Base-by-base conservation (phyloP, 192 early-diverging fungal genomes). In the Coemansia pectinata region DNA sequence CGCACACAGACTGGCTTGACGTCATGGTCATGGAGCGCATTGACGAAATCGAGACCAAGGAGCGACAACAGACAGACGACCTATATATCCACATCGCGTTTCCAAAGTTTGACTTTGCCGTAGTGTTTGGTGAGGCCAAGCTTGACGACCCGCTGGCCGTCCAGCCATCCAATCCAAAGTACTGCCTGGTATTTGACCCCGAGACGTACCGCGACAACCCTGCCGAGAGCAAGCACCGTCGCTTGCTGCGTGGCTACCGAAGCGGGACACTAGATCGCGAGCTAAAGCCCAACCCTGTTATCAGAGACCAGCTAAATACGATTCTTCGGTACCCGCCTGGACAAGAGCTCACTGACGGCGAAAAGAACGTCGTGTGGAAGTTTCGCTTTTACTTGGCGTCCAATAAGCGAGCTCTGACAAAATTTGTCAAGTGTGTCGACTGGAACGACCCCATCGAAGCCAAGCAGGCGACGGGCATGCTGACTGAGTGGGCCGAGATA, bases 291-390 rank as follows among this genome's bases (percentile, higher is more conserved):
- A 96, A 98, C 66, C 92, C 98, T 3, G 93, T 94, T 66, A 92
- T 94, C 42, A 85, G 98, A 15, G 98, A 99, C 72, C 95, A 97
- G 62, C 82, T 99, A n/a, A 94, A 96, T 83, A 89, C 85, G 73
- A 96, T 99, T 41, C 80, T 98, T 68, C 74, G 89, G 71, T 98
- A 97, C 73, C 95, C 98, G 34, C 96, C 96, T 0, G 94, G 95
- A 2, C 88, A 97, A 61, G 77, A 79, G 31, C 81, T 99, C 14
- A 91, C 89, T 0, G 87, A 88, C 31, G 91, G 92, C 62, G 94
- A 97, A 70, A 97, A 97, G 72, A 95, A 99, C 67, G 68, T 96
- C n/a, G 78, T 98, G 25, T 99, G 98, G 98, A 98, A 97, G 71
- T 99, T 96, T 77, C 86, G 98, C 61, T 98, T 94, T 65, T 96